Evolutionary conservation across 2,329 filamentous ascomycete species (phyloP).

Genomic region (Chaetomium sp.): DNA sequence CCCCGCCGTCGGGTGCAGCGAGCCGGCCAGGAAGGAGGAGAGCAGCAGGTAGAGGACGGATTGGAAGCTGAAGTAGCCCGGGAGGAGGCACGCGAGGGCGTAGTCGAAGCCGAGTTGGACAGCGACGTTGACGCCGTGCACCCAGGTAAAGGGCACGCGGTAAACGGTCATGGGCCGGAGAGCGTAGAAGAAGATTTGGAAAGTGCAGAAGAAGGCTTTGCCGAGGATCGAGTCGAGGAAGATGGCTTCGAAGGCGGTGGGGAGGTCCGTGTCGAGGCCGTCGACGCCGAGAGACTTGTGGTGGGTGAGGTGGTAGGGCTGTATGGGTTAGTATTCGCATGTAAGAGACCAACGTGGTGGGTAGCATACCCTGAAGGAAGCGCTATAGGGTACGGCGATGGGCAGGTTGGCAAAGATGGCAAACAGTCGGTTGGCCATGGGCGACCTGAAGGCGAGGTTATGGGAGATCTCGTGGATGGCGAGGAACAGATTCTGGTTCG

Average conservation of each 20-base stretch:
- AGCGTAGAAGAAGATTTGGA: conserved; percentile 99
- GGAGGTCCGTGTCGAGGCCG: conserved; percentile 93
- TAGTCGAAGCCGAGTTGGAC: conserved; percentile 79
- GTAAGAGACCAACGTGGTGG: background rate
- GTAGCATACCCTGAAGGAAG: conserved; percentile 78
- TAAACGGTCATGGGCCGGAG: conserved; percentile 94
- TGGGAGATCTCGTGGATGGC: conserved; percentile 99
- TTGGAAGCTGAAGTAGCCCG: conserved; percentile 54
- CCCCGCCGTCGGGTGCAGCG: conserved; percentile 88
- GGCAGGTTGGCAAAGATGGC: conserved; percentile 94
- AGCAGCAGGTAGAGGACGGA: conserved; percentile 81
- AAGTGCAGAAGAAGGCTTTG: conserved; percentile 98
- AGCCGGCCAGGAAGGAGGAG: conserved; percentile 91
- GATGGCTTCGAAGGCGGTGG: conserved; percentile 85
- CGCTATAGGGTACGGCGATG: conserved; percentile 94
- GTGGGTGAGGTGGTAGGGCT: conserved; percentile 97
- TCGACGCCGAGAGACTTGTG: conserved; percentile 98
- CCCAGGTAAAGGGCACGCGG: conserved; percentile 79
- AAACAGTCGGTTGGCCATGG: conserved; percentile 77
- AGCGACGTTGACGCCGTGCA: conserved; percentile 80
- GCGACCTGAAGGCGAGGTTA: conserved; percentile 87
- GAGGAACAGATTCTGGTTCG: conserved; percentile 98
- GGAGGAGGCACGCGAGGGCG: conserved; percentile 58
- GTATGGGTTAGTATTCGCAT: conserved; percentile 16
- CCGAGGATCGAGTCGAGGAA: conserved; percentile 93